phyloP scores from a whole-genome alignment of 148 eudicot species.

The Camellia granthamiana region DNA sequence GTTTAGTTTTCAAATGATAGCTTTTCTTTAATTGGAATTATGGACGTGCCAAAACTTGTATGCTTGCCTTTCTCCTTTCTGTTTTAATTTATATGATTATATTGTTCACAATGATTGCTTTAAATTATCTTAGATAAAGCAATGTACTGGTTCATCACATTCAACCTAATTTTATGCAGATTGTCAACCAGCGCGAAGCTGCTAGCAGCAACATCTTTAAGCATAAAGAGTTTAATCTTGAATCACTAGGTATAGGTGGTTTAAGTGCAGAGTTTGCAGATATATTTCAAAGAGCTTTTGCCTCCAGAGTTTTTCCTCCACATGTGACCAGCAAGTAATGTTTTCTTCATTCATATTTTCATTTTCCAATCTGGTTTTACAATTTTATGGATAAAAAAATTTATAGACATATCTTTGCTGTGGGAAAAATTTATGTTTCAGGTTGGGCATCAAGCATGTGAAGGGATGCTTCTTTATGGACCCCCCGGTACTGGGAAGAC shows the following conservation, averaged over 20 bases:
- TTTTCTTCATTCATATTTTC: constrained; percentile 13
- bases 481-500: constrained; percentile 99
- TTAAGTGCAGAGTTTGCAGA: constrained; percentile 92
- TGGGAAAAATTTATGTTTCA: constrained; percentile 23
- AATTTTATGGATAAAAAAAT: neutral
- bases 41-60: neutral
- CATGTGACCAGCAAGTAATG: constrained; percentile 89
- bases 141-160: neutral
- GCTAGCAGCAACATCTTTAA: constrained; percentile 90
- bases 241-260: constrained; percentile 93
- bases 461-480: constrained; percentile 97
- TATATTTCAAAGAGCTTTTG: constrained; percentile 98
- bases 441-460: constrained; percentile 95
- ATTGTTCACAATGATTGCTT: neutral
- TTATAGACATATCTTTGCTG: neutral
- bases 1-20: neutral
- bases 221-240: constrained; percentile 91
- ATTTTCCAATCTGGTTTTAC: neutral
- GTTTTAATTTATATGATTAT: neutral
- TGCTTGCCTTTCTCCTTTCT: neutral
- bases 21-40: neutral
- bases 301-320: constrained; percentile 95
- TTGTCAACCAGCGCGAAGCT: constrained; percentile 89
- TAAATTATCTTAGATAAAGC: neutral
- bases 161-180: constrained; percentile 36